These are phyloP conservation scores for Dioscorea cayenensis DNA, from an alignment of 116 monocot species.

Conservation along the genomic window DNA sequence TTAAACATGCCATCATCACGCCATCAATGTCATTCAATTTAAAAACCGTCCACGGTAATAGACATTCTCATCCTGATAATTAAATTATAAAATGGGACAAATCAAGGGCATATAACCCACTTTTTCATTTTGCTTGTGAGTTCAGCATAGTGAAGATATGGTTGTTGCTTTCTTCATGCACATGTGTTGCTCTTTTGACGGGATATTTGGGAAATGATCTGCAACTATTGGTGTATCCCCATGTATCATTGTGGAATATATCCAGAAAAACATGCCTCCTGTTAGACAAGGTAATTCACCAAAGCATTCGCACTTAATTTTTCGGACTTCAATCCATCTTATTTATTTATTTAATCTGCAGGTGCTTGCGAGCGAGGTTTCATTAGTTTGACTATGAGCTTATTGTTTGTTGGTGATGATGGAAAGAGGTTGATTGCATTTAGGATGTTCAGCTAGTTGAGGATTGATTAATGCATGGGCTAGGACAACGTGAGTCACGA, in stretches of 20 bases:
- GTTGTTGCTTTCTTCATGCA: background rate
- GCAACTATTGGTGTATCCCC: constrained; percentile 66
- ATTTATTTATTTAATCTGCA: constrained; percentile 15
- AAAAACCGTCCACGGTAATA: too few relatives aligned
- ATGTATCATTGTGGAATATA: constrained; percentile 50
- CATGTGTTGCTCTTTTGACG: constrained; percentile 15
- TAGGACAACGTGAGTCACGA: constrained; percentile 59
- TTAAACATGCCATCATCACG: too few relatives aligned
- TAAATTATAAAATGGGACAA: too few relatives aligned
- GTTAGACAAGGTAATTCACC: constrained; percentile 68
- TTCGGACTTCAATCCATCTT: background rate
- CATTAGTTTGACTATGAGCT: too few relatives aligned
- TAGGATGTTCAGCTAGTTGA: constrained; percentile 95
- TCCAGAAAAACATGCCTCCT: constrained; percentile 85
- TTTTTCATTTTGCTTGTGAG: background rate
- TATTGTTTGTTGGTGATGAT: too few relatives aligned
- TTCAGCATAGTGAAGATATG: background rate
- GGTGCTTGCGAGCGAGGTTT: constrained; percentile 66
- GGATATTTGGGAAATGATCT: constrained; percentile 59
- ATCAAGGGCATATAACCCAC: background rate
- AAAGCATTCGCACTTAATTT: background rate
- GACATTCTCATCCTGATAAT: too few relatives aligned
- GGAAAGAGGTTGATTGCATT: too few relatives aligned
- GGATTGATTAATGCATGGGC: constrained; percentile 90
- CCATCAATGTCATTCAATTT: too few relatives aligned